Conservation (phyloP, 768 basidiomycete genomes). For the Russula griseocarnosa region DNA sequence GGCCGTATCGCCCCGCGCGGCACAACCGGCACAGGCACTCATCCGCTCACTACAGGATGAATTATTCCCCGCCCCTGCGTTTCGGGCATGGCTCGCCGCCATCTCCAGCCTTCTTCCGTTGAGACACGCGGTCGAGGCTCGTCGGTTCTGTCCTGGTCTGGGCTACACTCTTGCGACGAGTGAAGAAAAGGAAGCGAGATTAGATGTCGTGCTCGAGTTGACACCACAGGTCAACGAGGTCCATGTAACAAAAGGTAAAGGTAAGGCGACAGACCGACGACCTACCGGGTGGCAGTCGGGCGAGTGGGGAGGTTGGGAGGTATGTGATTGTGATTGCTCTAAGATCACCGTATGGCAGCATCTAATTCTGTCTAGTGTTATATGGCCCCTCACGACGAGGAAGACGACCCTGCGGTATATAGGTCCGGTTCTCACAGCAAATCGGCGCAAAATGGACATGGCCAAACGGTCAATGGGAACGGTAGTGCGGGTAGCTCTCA, state of each 20-base stretch:
- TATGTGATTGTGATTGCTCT: constrained; percentile 35
- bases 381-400: constrained; percentile 90
- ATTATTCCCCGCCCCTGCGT: constrained; percentile 74
- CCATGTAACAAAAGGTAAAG: constrained; percentile 27
- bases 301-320: constrained; percentile 94
- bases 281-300: constrained; percentile 61
- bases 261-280: constrained; percentile 34
- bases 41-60: constrained; percentile 68
- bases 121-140: constrained; percentile 68
- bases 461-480: constrained; percentile 26
- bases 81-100: constrained; percentile 82
- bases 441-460: constrained; percentile 25
- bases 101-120: constrained; percentile 71
- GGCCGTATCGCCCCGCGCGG: constrained; percentile 50
- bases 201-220: constrained; percentile 84
- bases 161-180: constrained; percentile 94
- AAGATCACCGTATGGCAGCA: not conserved
- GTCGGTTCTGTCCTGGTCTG: constrained; percentile 86
- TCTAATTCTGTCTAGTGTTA: constrained; percentile 58
- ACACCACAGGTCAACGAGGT: constrained; percentile 54
- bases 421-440: constrained; percentile 44
- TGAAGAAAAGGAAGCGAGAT: constrained; percentile 71
- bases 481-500: constrained; percentile 26
- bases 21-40: constrained; percentile 53
- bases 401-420: constrained; percentile 94